Evolutionary conservation across 2,329 filamentous ascomycete genomes (phyloP), one percentile per base, ranked within the genome.

Genomic region (Cercospora sp.): DNA sequence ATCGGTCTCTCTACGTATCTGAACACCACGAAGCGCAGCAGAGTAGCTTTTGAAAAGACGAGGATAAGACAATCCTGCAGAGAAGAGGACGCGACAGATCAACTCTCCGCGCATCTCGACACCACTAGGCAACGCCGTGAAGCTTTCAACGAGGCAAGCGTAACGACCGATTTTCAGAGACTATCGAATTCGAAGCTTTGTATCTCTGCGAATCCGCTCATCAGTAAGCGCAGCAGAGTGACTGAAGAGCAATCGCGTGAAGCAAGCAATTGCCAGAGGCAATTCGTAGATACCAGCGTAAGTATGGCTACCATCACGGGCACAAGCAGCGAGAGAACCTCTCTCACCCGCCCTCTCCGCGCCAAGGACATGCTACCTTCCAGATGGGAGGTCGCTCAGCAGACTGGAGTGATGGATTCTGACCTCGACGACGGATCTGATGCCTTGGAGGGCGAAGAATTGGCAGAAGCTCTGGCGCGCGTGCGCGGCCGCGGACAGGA

Each of bases 361-460:
- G 55, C 28, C 4, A 16, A 20, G 12, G 55, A 58, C 55, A 33
- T 33, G 28, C 12, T 31, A 3, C 13, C 28, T 20, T 31, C 55
- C 26, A 58, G 28, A 58, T 58, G 55, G 55, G 55, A 58, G 28
- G 28, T 58, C 26, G 55, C 55, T 33, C 28, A 58, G 55, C 26
- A 33, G 16, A 58, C 55, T 13, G 55, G 55, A 16, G 55, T 58
- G 28, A 30, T 58, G 48, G 48, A 53, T 26, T 28, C 10, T 26
- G 48, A 12, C 10, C 48, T 23, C 12, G 48, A 53, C 12, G 20
- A 26, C 20, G 48, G 20, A 20, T 53, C 48, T 13, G 48, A 53
- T 28, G 48, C 20, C 13, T 28, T 33, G 16, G 55, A 58, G 18
- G 55, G 55, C 8, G 16, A 58, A 31, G 55, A 58, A 9, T 13